A percentile compares a stretch with the other conserved stretches of the same genome.
phyloP scores from a whole-genome alignment of 768 basidiomycete species.

The Boletus sp. region DNA sequence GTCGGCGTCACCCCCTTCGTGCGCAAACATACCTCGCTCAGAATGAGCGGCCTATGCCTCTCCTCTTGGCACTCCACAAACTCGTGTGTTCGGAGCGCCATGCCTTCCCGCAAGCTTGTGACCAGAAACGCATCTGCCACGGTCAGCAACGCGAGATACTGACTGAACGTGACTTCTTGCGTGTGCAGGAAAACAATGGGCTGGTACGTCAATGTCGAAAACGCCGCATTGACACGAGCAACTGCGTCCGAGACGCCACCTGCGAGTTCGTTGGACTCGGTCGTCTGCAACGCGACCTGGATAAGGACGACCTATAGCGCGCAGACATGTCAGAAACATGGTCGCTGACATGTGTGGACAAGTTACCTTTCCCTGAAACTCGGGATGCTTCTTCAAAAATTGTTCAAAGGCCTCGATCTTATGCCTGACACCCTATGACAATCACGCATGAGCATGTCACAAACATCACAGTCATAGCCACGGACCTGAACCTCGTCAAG shows the following conservation, averaged over 20 bases:
- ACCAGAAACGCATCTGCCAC: conserved; percentile 86
- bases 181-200: conserved; percentile 86
- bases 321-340: background rate
- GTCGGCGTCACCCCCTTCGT: background rate
- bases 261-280: conserved; percentile 70
- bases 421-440: conserved; percentile 64
- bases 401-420: conserved; percentile 82
- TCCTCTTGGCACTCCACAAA: conserved; percentile 84
- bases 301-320: conserved; percentile 68
- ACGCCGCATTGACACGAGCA: conserved; percentile 77
- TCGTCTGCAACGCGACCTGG: conserved; percentile 84
- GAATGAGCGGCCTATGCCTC: conserved; percentile 63
- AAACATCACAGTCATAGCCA: background rate
- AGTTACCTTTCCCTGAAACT: conserved; percentile 70
- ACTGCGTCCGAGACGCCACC: conserved; percentile 72
- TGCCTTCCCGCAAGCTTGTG: conserved; percentile 82
- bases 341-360: background rate
- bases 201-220: conserved; percentile 83
- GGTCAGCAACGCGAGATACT: conserved; percentile 78
- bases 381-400: conserved; percentile 77
- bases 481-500: conserved; percentile 76
- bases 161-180: conserved; percentile 79
- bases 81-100: conserved; percentile 80
- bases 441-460: background rate
- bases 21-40: conserved; percentile 62